phyloP scores from a whole-genome alignment of 2,329 filamentous ascomycete genomes.

The Botryotinia calthae region DNA sequence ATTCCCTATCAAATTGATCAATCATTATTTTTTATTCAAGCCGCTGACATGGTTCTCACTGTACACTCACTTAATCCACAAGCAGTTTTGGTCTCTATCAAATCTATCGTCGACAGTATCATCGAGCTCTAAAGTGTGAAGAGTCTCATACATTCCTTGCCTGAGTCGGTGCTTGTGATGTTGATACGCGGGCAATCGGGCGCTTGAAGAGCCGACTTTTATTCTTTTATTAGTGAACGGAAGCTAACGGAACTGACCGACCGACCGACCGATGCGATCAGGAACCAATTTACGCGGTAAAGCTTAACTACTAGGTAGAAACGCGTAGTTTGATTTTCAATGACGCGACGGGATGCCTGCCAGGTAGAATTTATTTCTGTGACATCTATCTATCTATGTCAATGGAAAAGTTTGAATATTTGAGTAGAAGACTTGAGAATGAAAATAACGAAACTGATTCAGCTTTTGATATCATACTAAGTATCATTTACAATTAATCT shows the following conservation, averaged over 20 bases:
- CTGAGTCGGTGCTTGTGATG: neutral
- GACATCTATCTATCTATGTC: neutral
- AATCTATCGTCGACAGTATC: neutral
- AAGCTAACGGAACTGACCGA: neutral
- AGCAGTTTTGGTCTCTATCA: neutral
- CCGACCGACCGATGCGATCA: neutral
- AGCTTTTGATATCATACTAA: neutral
- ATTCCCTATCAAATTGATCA: neutral
- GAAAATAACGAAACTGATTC: neutral
- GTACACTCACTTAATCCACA: too few species aligned
- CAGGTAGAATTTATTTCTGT: neutral
- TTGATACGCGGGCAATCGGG: neutral
- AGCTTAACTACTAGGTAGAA: neutral
- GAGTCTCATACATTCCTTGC: neutral
- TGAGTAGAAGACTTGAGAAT: neutral
- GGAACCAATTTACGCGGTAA: slow-evolving; percentile 1
- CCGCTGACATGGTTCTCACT: rapidly evolving
- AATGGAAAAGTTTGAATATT: neutral
- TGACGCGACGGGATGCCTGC: slow-evolving; percentile 2
- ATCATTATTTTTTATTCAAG: neutral
- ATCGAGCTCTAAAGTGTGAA: neutral
- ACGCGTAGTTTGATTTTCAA: slow-evolving; percentile 2
- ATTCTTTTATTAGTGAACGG: neutral
- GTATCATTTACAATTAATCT: neutral
- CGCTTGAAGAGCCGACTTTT: neutral